Evolutionary conservation across 257 asterid genomes (phyloP).

Genomic region (Parsonsia alboflavescens): DNA sequence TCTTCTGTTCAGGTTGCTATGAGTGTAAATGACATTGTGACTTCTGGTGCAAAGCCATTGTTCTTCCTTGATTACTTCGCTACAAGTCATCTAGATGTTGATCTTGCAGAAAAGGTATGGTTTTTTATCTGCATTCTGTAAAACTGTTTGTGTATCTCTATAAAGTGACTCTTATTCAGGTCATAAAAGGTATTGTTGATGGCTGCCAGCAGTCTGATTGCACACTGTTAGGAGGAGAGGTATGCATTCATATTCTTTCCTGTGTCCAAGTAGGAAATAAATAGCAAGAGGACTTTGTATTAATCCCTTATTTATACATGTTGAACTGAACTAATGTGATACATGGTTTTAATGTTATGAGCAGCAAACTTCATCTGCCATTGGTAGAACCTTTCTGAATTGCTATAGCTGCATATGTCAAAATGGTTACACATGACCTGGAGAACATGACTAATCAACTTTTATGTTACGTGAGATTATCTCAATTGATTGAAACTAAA

Average conservation of each 20-base stretch:
- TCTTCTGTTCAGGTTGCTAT: conserved; percentile 76
- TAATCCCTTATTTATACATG: not conserved
- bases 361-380: no score
- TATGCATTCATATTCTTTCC: conserved; percentile 17
- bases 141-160: not conserved
- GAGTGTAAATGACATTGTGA: conserved; percentile 96
- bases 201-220: conserved; percentile 92
- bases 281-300: not conserved
- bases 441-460: not conserved
- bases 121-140: not conserved
- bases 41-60: conserved; percentile 96
- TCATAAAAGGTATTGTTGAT: conserved; percentile 84
- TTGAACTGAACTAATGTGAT: not conserved
- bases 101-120: conserved; percentile 89
- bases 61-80: conserved; percentile 97
- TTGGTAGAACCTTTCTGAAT: not conserved
- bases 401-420: not conserved
- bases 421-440: not conserved
- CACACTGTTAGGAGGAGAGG: conserved; percentile 96
- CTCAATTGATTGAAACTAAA: not conserved
- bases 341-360: no score
- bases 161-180: conserved; percentile 40
- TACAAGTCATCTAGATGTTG: conserved; percentile 83
- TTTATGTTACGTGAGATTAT: not conserved
- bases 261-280: not conserved